phyloP scores from a whole-genome alignment of 495 filamentous ascomycete species.

The Trichoderma virens region DNA sequence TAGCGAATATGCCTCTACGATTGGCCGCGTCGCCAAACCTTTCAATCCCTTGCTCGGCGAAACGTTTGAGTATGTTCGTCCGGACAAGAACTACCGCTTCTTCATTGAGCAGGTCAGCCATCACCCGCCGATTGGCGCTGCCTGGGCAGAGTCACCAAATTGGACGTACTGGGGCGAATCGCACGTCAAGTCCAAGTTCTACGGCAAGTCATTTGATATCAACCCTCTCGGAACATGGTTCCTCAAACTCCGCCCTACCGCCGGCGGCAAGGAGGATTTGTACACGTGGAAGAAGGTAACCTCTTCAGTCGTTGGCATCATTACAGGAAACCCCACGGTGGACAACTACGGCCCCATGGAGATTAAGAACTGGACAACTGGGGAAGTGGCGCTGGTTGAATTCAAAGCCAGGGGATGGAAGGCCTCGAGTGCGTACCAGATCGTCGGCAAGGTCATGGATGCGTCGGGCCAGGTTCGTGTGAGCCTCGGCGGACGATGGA shows the following conservation, averaged over 20 bases:
- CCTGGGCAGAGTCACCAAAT: constrained; percentile 82
- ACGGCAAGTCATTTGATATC: constrained; percentile 95
- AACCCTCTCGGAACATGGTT: constrained; percentile 98
- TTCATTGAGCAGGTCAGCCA: constrained; percentile 98
- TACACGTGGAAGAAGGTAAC: constrained; percentile 99
- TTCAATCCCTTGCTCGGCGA: constrained; percentile 96
- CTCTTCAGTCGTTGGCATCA: constrained; percentile 95
- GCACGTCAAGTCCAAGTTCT: constrained; percentile 95
- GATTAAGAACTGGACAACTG: constrained; percentile 92
- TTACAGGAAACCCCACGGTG: constrained; percentile 92
- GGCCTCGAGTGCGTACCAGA: constrained; percentile 78
- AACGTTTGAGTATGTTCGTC: constrained; percentile 91
- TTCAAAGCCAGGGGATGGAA: constrained; percentile 97
- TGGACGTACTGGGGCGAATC: constrained; percentile 99
- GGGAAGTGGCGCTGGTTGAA: constrained; percentile 81
- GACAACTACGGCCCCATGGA: constrained; percentile 98
- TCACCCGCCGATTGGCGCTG: constrained; percentile 91
- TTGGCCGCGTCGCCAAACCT: constrained; percentile 92
- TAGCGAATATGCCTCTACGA: constrained; percentile 93
- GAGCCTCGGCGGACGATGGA: constrained; percentile 92
- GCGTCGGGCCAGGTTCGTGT: constrained; percentile 65
- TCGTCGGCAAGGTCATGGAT: constrained; percentile 77
- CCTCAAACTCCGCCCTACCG: constrained; percentile 69
- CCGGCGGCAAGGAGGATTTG: constrained; percentile 71
- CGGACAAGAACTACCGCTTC: constrained; percentile 95